Percentiles rank a stretch among this genome's conserved stretches.
Evolutionary conservation across 305 asterid species (phyloP).

Genomic region (Fraxinus paxiana): DNA sequence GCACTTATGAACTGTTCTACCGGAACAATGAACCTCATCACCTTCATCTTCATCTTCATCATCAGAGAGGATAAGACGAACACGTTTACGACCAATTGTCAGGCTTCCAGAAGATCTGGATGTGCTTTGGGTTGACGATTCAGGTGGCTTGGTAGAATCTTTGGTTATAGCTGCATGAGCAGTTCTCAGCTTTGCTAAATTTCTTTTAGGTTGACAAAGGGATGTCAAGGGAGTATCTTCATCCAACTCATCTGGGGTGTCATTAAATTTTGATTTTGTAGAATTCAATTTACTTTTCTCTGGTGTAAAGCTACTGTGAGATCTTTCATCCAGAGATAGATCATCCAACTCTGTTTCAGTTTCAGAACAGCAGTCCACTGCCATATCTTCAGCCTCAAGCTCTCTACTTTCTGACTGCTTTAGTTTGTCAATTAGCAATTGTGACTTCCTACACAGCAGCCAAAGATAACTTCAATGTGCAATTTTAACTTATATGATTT

Average conservation of each 20-base stretch:
- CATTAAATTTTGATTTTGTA: conserved; percentile 35
- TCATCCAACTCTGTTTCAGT: conserved; percentile 60
- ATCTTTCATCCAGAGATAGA: conserved; percentile 44
- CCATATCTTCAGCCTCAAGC: conserved; percentile 35
- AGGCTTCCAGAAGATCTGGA: conserved; percentile 53
- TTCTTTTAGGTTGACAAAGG: conserved; percentile 40
- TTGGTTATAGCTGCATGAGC: conserved; percentile 27
- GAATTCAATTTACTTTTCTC: conserved; percentile 30
- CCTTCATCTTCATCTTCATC: conserved; percentile 63
- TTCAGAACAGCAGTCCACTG: conserved; percentile 70
- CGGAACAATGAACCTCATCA: conserved; percentile 39
- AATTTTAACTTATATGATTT: background rate
- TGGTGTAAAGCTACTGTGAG: conserved; percentile 51
- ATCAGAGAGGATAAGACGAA: conserved; percentile 73
- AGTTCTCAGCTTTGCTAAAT: conserved; percentile 34
- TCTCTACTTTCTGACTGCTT: conserved; percentile 46
- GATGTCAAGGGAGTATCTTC: conserved; percentile 55
- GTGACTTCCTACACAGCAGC: conserved; percentile 57
- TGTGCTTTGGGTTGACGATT: conserved; percentile 40
- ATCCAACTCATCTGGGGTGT: conserved; percentile 39
- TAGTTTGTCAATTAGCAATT: conserved; percentile 53
- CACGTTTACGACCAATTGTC: conserved; percentile 62
- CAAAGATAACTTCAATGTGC: conserved; percentile 18
- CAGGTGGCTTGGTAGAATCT: conserved; percentile 38
- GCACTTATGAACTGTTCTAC: conserved; percentile 31